Base-by-base conservation (phyloP, 345 rosid genomes). In the Corymbia maculata region DNA sequence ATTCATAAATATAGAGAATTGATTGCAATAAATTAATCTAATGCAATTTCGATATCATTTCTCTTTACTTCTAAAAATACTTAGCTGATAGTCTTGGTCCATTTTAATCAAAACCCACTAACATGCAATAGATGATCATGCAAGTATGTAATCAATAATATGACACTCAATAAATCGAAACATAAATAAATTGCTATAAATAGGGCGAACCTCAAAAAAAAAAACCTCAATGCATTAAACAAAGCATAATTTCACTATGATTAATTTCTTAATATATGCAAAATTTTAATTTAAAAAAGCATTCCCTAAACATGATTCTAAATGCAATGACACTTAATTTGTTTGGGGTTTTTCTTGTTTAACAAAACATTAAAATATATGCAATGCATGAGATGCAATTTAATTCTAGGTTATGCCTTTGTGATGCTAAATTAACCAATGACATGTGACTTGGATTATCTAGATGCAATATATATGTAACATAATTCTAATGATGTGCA, bases 61-160 rank as follows among this genome's bases (percentile, higher is more conserved):
- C 64, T 57, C 64, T 24, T 57, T 24, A 24, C 26, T 22, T 57
- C 24, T 4, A 2, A 24, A 57, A 24, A 22, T 57, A 57, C 13
- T 57, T 57, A 57, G 6, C 3, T 22, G n/a, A 24, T 13, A 57
- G 26, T 57, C 64, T 57, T 10, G 10, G n/a, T 22, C 64, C 4
- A 57, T 57, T 57, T 57, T 57, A 24, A 57, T 57, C 64, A 57
- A 24, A 57, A 57, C 24, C 64, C 64, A 57, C n/a, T 24, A 57
- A 24, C 26, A 26, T 11, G 66, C 11, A 24, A 59, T 59, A 0
- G 30, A 26, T 59, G 7, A 59, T 3, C 4, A 55, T 55, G 61
- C 0, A 3, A 4, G 61, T 55, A 22, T 0, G 1, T 6, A 59
- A 59, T 59, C 1, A 59, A 2, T 26, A 2, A 59, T 24, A 13